Conservation (phyloP, 176 grass and related monocot species). For the Otatea glauca region DNA sequence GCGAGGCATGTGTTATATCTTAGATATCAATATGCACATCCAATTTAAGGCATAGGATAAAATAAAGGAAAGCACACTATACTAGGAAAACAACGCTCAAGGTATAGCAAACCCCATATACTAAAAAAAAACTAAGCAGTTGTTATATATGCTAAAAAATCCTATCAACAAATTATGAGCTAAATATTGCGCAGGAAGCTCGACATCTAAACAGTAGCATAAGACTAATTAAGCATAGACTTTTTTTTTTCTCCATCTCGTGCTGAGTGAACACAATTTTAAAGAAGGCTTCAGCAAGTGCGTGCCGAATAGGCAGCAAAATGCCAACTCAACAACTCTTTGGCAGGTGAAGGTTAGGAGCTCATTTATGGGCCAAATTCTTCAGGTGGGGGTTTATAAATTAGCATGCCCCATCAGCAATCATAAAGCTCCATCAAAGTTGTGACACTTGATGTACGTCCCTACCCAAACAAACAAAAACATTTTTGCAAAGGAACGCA, state of each 20-base stretch:
- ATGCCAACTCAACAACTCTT: conserved; percentile 39
- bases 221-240: neutral
- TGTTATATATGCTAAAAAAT: neutral
- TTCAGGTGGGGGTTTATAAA: conserved; percentile 19
- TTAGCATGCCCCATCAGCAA: neutral
- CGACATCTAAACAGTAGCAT: neutral
- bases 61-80: neutral
- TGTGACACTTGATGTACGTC: conserved; percentile 8
- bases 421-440: conserved; percentile 9
- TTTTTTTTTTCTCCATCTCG: neutral
- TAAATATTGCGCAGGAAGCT: neutral
- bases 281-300: neutral
- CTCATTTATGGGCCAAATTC: conserved; percentile 29
- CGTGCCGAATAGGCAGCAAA: conserved; percentile 24
- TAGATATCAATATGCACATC: no score
- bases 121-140: no score
- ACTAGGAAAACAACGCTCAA: neutral
- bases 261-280: neutral
- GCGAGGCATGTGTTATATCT: neutral
- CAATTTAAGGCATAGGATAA: no score
- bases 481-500: neutral
- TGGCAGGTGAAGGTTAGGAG: conserved; percentile 11
- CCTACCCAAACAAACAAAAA: conserved; percentile 13
- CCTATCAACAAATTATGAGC: neutral
- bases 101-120: neutral